Evolutionary conservation across 352 stramenopile species (phyloP).

Genomic region (Lagenidium sp.): DNA sequence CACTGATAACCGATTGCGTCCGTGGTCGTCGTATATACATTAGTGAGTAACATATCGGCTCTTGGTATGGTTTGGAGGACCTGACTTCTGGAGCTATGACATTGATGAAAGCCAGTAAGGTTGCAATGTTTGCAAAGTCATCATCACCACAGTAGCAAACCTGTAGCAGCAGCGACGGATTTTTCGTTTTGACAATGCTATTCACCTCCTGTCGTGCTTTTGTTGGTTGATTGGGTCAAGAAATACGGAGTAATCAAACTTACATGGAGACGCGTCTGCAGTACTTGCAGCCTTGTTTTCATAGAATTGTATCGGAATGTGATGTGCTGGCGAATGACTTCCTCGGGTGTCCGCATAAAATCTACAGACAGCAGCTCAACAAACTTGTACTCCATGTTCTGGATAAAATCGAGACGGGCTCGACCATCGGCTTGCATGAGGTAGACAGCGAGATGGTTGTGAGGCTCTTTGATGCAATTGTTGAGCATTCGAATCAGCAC

Average conservation of each 20-base stretch:
- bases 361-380: constrained; percentile 90
- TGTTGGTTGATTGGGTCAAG: neutral
- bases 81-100: constrained; percentile 54
- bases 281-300: constrained; percentile 86
- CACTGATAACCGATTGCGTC: too few species aligned
- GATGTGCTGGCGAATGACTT: constrained; percentile 90
- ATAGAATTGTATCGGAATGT: constrained; percentile 93
- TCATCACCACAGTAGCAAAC: constrained; percentile 19
- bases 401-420: constrained; percentile 90
- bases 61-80: constrained; percentile 24
- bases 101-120: constrained; percentile 2
- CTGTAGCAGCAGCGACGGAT: constrained; percentile 90
- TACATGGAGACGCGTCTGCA: constrained; percentile 87
- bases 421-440: constrained; percentile 89
- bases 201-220: constrained; percentile 72
- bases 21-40: too few species aligned
- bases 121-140: too few species aligned
- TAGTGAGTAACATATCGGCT: constrained; percentile 62
- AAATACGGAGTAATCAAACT: constrained; percentile 1
- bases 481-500: constrained; percentile 94
- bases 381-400: constrained; percentile 97
- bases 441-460: constrained; percentile 92
- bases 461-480: constrained; percentile 93
- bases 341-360: constrained; percentile 85
- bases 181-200: constrained; percentile 94